phyloP scores from a whole-genome alignment of 1,139 yeast genomes.

The Yamadazyma kanchanaburiensis region DNA sequence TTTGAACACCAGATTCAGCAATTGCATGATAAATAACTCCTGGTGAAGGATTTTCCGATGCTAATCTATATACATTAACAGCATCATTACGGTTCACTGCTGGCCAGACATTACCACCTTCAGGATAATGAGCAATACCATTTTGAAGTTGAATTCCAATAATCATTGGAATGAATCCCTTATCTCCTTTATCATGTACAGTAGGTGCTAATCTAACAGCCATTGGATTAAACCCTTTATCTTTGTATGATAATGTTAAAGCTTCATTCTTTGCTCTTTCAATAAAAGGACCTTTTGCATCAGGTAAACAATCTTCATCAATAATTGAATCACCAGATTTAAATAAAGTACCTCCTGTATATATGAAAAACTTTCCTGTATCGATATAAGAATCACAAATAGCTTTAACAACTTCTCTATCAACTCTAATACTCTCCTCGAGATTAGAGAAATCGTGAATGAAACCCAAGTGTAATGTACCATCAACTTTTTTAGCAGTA shows the following conservation, averaged over 20 bases:
- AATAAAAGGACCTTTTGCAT: neutral
- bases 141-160: constrained; percentile 1
- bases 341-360: constrained; percentile 13
- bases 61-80: constrained; percentile 19
- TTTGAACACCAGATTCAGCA: constrained; percentile 16
- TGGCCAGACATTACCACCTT: constrained; percentile 25
- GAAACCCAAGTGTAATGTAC: constrained; percentile 28
- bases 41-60: constrained; percentile 20
- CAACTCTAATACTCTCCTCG: constrained; percentile 12
- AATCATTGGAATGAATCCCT: constrained; percentile 13
- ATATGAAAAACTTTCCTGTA: constrained; percentile 17
- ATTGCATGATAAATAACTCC: constrained; percentile 20
- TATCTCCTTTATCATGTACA: constrained; percentile 23
- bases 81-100: constrained; percentile 27
- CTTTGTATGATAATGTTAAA: constrained; percentile 8
- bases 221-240: constrained; percentile 16
- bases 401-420: constrained; percentile 16
- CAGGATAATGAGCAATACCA: constrained; percentile 14
- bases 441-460: constrained; percentile 17
- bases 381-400: constrained; percentile 19
- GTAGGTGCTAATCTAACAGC: constrained; percentile 21
- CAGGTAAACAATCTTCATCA: neutral
- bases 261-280: constrained; percentile 4
- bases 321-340: neutral
- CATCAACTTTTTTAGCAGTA: constrained; percentile 25